Evolutionary conservation across 106 monocot genomes (phyloP), one percentile per base, ranked within the genome.

Genomic region (Narthecium ossifragum): DNA sequence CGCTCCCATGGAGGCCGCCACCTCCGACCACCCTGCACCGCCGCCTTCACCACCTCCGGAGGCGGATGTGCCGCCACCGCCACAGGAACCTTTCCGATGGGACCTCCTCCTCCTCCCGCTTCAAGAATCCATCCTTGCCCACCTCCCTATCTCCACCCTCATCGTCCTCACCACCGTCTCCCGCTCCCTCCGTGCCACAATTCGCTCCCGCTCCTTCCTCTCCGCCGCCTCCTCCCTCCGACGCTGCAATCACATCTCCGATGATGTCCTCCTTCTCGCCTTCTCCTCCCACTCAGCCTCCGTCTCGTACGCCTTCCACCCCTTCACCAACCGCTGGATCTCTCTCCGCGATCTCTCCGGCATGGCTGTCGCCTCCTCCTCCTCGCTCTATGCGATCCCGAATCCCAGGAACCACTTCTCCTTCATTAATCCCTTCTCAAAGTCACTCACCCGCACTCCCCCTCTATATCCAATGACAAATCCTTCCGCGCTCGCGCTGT

Each of bases 191-290:
- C 66, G 47, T n/a, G 8, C 60, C 26, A 23, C 38, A 41, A 53
- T 66, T 59, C 73, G 25, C 0, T 51, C 59, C 13, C 46, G 61
- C 29, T 48, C 31, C 26, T 38, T 53, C 59, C 66, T 51, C 24
- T 17, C 60, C 26, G 17, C 38, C 53, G 43, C 59, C 60, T 67
- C 14, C 0, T 51, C 59, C 33, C 48, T 7, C 27, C 46, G 25
- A 55, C 61, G n/a, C 56, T 58, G 24, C 2, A 47, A 46, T 25
- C 26, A 32, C 32, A 21, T 14, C n/a, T 1, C 45, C 6, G 5
- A 13, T 21, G 24, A 17, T 1, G 18, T 30, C 11, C 30, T 54
- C 36, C 0, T 15, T 17, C 23, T 53, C 28, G 20, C 14, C 58
- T 18, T 65, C 20, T 57, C 63, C 28, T 36, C 56, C 46, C 1